Base-by-base conservation (phyloP, 495 filamentous ascomycete species). In the Penicillium goetzii region DNA sequence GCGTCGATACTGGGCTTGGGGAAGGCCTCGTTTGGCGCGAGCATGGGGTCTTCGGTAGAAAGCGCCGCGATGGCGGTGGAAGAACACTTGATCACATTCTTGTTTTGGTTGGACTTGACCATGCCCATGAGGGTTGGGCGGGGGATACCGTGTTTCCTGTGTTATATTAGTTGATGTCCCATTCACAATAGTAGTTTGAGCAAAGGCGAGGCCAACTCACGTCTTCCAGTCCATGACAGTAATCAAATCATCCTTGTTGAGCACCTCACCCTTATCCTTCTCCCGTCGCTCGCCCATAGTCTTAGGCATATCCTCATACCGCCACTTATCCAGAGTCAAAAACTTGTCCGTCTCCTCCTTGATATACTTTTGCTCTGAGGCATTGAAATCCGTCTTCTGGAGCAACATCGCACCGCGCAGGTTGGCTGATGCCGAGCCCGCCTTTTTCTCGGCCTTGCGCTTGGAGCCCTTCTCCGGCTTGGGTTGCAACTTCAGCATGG, bases 141-240 rank as follows among this genome's bases (percentile, higher is more conserved):
- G 72, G 83, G 87, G 30, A 83, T 85, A 17, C 91, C 91, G 70
- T 92, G 90, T 67, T 81, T 80, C 15, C 80, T 84, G 52, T 54
- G 36, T 23, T 59, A 54, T 26, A 23, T 34, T 30, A 17, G 17
- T 38, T 60, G 25, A 26, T 30, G 21, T 53, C 11, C 14, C 74
- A 52, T 32, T 25, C 17, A 25, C 5, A 21, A 60, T 15, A 51
- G 19, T 26, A 50, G 4, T 50, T 28, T 47, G 28, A 58, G n/a
- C 4, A 30, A 50, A 21, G 30, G 49, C 14, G 47, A 56, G 47
- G 6, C 28, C 21, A n/a, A 81, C 87, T 70, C 81, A 92, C 89
- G 90, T 74, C 76, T 92, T 93, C 90, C 90, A 93, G 59, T 90
- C 85, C 54, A 92, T 84, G n/a, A 92, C 60, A 34, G 43, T 59